A percentile compares a stretch with the other conserved stretches of the same genome.
Conservation (phyloP, 306 rosid species). For the Vigna mungo region DNA sequence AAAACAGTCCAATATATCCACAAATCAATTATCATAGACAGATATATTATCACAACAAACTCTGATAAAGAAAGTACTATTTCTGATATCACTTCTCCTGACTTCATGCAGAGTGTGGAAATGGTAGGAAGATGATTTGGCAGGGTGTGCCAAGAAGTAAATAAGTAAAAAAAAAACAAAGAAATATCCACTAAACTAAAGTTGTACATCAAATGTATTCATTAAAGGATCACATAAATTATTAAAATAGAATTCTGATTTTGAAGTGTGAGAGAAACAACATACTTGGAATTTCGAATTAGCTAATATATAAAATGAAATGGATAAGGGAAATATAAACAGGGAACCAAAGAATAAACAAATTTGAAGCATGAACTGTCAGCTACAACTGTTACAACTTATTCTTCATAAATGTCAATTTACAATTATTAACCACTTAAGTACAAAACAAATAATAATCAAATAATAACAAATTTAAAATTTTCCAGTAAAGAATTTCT, state of each 20-base stretch:
- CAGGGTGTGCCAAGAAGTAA: too few relatives aligned
- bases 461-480: too few relatives aligned
- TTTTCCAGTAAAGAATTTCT: too few relatives aligned
- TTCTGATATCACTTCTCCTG: too few relatives aligned
- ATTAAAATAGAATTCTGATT: too few relatives aligned
- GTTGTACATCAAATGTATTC: not conserved
- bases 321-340: constrained; percentile 27
- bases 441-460: not conserved
- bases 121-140: too few relatives aligned
- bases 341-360: constrained; percentile 25
- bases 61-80: too few relatives aligned
- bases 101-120: too few relatives aligned
- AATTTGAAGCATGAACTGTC: not conserved
- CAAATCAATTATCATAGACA: too few relatives aligned
- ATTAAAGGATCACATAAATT: not conserved
- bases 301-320: constrained; percentile 25
- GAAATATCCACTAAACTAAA: too few relatives aligned
- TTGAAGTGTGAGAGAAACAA: constrained; percentile 14
- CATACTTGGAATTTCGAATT: constrained; percentile 9
- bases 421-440: constrained; percentile 13
- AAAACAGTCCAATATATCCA: too few relatives aligned
- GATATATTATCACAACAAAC: too few relatives aligned
- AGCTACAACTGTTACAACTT: not conserved
- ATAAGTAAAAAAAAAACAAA: not conserved
- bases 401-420: constrained; percentile 22